A percentile compares a stretch with the other conserved stretches of the same genome.
These are phyloP conservation scores for Rhizopogon salebrosus DNA, from an alignment of 768 basidiomycete species.

Conservation along the genomic window DNA sequence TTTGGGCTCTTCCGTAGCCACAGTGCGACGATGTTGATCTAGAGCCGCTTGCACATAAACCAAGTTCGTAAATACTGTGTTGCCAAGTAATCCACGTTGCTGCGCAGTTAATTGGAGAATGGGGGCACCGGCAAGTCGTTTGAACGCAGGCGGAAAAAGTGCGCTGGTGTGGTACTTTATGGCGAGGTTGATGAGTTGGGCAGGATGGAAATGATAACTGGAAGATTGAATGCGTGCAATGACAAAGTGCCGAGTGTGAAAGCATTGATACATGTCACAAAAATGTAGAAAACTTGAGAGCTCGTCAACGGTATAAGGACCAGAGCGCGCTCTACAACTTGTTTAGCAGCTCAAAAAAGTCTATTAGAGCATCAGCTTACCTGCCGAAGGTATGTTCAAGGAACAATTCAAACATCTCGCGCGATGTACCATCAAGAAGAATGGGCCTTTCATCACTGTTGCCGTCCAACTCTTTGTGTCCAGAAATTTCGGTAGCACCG, in stretches of 20 bases:
- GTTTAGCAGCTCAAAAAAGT: background rate
- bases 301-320: background rate
- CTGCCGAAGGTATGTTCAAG: background rate
- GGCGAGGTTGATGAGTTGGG: background rate
- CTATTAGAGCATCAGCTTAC: background rate
- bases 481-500: background rate
- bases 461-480: background rate
- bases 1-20: constrained; percentile 6
- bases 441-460: background rate
- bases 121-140: background rate
- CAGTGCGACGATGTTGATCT: background rate
- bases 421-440: background rate
- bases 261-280: background rate
- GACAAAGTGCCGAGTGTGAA: background rate
- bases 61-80: background rate
- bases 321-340: background rate
- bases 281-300: background rate
- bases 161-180: background rate
- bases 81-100: background rate
- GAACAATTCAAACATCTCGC: background rate
- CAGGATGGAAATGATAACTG: background rate
- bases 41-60: background rate
- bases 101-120: background rate
- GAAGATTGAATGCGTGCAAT: background rate
- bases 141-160: background rate